Evolutionary conservation across 192 early-diverging fungal species (phyloP).

Genomic region (Phycomyces nitens): DNA sequence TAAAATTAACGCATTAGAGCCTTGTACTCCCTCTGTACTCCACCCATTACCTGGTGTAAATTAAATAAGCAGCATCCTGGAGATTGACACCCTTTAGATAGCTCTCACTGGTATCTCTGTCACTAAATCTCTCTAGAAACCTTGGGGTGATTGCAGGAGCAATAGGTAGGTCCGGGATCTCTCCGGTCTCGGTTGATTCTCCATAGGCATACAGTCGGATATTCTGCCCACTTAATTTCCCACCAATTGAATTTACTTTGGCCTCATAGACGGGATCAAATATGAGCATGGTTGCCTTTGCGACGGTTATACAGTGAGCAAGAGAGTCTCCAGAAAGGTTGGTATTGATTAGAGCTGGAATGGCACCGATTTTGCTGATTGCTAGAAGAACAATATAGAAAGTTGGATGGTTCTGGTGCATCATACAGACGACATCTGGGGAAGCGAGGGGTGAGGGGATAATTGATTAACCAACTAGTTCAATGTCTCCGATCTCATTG

Average conservation of each 20-base stretch:
- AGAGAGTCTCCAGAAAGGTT: conserved; percentile 44
- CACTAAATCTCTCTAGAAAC: conserved; percentile 28
- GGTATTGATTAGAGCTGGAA: conserved; percentile 59
- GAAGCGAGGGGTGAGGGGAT: neutral
- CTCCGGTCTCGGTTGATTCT: conserved; percentile 20
- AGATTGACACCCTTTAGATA: conserved; percentile 16
- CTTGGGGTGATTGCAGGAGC: conserved; percentile 28
- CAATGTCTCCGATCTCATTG: neutral
- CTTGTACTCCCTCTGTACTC: too few species aligned
- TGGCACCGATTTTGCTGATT: conserved; percentile 53
- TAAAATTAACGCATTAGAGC: too few species aligned
- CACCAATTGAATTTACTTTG: conserved; percentile 22
- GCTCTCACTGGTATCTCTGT: conserved; percentile 22
- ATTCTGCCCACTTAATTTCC: conserved; percentile 22
- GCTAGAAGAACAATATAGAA: conserved; percentile 54
- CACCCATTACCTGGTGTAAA: conserved; percentile 33
- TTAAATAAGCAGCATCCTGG: conserved; percentile 37
- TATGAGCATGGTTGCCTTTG: conserved; percentile 37
- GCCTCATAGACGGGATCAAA: conserved; percentile 40
- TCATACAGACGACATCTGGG: conserved; percentile 51
- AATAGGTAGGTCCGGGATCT: conserved; percentile 14
- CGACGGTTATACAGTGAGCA: conserved; percentile 40
- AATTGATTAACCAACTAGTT: neutral
- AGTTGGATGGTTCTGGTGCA: conserved; percentile 50
- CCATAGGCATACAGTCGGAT: conserved; percentile 29